Conservation (phyloP, 768 basidiomycete species). For the Pulveroboletus sp. region DNA sequence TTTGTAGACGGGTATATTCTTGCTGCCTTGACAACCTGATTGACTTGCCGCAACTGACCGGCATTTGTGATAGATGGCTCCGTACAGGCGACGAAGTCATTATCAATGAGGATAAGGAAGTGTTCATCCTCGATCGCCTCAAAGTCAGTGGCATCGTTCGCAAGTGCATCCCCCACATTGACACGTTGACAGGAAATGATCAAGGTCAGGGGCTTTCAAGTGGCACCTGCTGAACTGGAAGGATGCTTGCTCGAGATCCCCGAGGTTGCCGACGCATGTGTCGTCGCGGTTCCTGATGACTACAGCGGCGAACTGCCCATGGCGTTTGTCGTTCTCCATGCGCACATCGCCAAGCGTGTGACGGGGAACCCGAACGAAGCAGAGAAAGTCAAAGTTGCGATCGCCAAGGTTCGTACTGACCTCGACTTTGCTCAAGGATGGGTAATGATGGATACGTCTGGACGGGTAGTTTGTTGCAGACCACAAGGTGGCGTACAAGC, state of each 20-base stretch:
- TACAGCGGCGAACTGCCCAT: constrained; percentile 69
- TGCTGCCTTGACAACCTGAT: neutral
- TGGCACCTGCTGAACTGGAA: constrained; percentile 70
- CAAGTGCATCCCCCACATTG: neutral
- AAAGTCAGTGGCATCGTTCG: constrained; percentile 37
- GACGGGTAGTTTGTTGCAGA: constrained; percentile 45
- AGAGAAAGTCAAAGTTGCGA: constrained; percentile 39
- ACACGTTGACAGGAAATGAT: constrained; percentile 48
- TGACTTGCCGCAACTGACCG: neutral
- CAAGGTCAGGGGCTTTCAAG: constrained; percentile 69
- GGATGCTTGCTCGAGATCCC: constrained; percentile 57
- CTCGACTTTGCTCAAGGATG: neutral
- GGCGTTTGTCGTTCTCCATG: constrained; percentile 57
- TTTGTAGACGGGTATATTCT: constrained; percentile 56
- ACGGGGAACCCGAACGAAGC: constrained; percentile 26
- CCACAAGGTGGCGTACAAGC: constrained; percentile 55
- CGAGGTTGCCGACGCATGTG: constrained; percentile 58
- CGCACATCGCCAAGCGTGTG: constrained; percentile 36
- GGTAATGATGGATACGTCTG: neutral
- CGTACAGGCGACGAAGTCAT: constrained; percentile 63
- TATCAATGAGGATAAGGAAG: constrained; percentile 48
- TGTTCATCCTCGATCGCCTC: constrained; percentile 59
- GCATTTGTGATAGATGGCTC: constrained; percentile 46
- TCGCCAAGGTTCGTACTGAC: constrained; percentile 39
- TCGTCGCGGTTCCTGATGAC: constrained; percentile 63